A percentile compares a stretch with the other conserved stretches of the same genome.
These are phyloP conservation scores for Bruguiera sexangula DNA, from an alignment of 345 rosid species.

Conservation along the genomic window DNA sequence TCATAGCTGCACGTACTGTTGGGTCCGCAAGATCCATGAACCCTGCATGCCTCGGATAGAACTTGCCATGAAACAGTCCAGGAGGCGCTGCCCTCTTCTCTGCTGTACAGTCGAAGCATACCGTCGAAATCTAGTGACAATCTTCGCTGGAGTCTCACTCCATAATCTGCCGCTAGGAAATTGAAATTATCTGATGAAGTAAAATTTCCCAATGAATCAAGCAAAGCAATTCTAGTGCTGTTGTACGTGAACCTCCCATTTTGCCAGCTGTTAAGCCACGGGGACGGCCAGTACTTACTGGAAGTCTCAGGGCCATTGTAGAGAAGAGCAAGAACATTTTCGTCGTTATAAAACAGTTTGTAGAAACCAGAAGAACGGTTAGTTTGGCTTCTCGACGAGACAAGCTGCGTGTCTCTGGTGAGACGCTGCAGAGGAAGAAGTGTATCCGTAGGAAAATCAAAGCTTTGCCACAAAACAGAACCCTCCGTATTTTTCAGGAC, in stretches of 20 bases:
- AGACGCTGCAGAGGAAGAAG: constrained; percentile 40
- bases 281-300: constrained; percentile 33
- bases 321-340: constrained; percentile 25
- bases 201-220: constrained; percentile 23
- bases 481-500: too few relatives aligned
- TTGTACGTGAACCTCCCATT: constrained; percentile 16
- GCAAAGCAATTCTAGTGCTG: constrained; percentile 22
- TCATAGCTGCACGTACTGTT: constrained; percentile 31
- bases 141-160: constrained; percentile 16
- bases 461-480: too few relatives aligned
- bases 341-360: constrained; percentile 22
- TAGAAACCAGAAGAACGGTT: constrained; percentile 32
- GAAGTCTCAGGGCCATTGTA: constrained; percentile 23
- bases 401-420: constrained; percentile 16
- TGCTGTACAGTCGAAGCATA: constrained; percentile 33
- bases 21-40: constrained; percentile 36
- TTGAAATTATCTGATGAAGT: constrained; percentile 21
- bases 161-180: constrained; percentile 25
- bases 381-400: constrained; percentile 30
- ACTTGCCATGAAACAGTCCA: constrained; percentile 40
- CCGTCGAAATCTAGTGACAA: constrained; percentile 41
- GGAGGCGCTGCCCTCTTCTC: not conserved
- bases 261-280: not conserved
- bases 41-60: constrained; percentile 6
- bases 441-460: constrained; percentile 35